Evolutionary conservation across 257 asterid genomes (phyloP), one percentile per base, ranked within the genome.

Genomic region (Ilex aquifolium): DNA sequence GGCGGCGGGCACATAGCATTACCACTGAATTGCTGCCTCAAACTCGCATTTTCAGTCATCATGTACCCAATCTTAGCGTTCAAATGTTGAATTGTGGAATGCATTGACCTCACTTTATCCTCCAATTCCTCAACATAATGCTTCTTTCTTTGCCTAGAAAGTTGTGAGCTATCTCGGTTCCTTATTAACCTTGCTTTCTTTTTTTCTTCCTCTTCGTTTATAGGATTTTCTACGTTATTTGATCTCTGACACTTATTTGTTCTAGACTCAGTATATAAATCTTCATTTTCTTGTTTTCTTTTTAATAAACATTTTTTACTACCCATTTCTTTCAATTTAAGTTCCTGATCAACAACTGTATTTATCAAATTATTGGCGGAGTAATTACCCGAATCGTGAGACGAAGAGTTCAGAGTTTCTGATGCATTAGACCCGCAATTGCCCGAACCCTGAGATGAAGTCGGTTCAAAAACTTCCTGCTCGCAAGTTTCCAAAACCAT

Each of bases 131-230:
- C 99, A 3, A 89, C 95, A 65, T 89, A 87, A 74, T 87, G 99
- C 68, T 89, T 92, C 80, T 85, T 92, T 69, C 97, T 85, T 82
- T 87, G 99, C 60, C 99, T 82, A 3, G 99, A 92, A 53, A 92
- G 74, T 48, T 89, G 99, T 44, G 99, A 97, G 82, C 99, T 92
- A 75, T 92, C 98, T 51, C 99, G 80, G 69, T 92, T 92, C 88
- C 99, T 89, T 82, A 89, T 79, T 74, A 92, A 66, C 88, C 99
- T 85, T 3, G 90, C 88, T 70, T 73, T 85, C 76, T 74, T 83
- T 74, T 80, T 92, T 80, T 89, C 97, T 0, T 89, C 99, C 57
- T 85, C 97, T 55, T 78, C 95, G 39, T 65, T 72, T 77, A 80
- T 77, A 31, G 70, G 76, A 46, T 61, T 69, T 59, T 72, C 76